Percentiles rank a stretch among this genome's conserved stretches.
Conservation (phyloP, 306 rosid genomes). For the Inga oerstediana region DNA sequence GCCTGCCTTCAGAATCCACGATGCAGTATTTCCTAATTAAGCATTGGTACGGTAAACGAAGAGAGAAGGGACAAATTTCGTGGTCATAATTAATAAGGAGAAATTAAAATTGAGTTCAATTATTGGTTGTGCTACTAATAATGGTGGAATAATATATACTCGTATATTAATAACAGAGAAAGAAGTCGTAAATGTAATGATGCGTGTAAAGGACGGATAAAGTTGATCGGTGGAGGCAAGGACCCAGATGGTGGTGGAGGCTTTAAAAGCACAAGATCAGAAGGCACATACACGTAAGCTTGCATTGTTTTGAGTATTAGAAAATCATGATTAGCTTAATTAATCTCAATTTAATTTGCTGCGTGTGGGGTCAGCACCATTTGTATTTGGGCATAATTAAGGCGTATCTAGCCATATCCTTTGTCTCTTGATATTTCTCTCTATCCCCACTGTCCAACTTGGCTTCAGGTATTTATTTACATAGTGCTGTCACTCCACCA, state of each 20-base stretch:
- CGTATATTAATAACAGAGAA: neutral
- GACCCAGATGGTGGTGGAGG: conserved; percentile 26
- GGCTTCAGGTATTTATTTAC: neutral
- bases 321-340: neutral
- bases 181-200: neutral
- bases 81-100: neutral
- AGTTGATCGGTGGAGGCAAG: conserved; percentile 10
- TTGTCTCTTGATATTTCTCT: neutral
- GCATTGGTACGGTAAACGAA: neutral
- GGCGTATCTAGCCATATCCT: neutral
- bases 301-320: neutral
- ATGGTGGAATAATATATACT: neutral
- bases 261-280: neutral
- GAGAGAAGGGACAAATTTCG: neutral
- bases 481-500: neutral
- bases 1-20: neutral
- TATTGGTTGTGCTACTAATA: neutral
- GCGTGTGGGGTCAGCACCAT: neutral
- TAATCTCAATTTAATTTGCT: neutral
- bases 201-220: neutral
- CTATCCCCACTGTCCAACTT: neutral
- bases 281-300: neutral
- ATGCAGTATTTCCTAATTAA: neutral
- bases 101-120: too few species aligned
- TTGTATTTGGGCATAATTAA: neutral